Evolutionary conservation across 2,329 filamentous ascomycete species (phyloP), one percentile per base, ranked within the genome.

Genomic region (Sarocladiaceae sp.): DNA sequence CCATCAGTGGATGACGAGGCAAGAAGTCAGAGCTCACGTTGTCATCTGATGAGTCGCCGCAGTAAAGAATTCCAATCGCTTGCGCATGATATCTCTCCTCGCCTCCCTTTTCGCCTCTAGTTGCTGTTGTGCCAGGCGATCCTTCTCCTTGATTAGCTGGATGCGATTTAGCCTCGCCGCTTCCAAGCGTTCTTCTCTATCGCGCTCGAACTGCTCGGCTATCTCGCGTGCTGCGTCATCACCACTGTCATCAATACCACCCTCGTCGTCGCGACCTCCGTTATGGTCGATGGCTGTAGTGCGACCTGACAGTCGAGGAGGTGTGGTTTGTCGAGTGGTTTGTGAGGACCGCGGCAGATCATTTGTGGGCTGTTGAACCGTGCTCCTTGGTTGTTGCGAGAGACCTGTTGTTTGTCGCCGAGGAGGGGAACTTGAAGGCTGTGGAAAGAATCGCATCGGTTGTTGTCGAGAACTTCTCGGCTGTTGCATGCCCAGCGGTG

Each of bases 31-130:
- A 8, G 29, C 29, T 33, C 29, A 33, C 15, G 10, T 15, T 33
- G 29, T 33, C 44, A 48, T 48, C n/a, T 31, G 7, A 25, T 48
- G 44, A 17, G 20, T 48, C 25, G 44, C 31, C 15, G 44, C 44
- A 12, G 23, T 33, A 20, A 48, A 48, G 13, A 17, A 25, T 20
- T 8, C 7, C 7, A 48, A 31, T 17, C 44, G 12, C 44, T 48
- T 48, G 12, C 22, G 5, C 25, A 48, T 48, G 3, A 17, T n/a
- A 25, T 48, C 44, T 17, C 28, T 44, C 44, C 26, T 48, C n/a
- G 44, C 44, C 23, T 17, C 33, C 10, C 11, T 17, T 11, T 18
- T n/a, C n/a, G 44, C 44, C 18, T 48, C 44, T 22, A 25, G 31
- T 28, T 18, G 22, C 44, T 31, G 26, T 20, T 22, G 44, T 17